Percentiles rank a stretch among this genome's conserved stretches.
Evolutionary conservation across 139 green algal species (phyloP).

Genomic region (Picochlorum sp.): DNA sequence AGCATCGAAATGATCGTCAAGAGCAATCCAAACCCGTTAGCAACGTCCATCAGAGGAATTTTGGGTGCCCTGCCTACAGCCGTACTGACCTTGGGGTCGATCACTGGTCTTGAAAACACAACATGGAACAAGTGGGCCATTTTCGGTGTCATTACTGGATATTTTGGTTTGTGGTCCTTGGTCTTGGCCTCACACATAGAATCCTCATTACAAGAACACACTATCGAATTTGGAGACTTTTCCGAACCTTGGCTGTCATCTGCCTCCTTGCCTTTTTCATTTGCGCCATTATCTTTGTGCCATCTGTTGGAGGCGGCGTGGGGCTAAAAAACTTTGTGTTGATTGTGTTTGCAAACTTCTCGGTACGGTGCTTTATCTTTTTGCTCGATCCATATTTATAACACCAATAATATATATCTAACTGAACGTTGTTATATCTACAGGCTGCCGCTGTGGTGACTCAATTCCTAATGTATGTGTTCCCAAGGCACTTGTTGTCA

Average conservation of each 20-base stretch:
- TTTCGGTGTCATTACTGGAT: constrained; percentile 29
- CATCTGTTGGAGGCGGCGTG: constrained; percentile 7
- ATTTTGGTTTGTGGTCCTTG: constrained; percentile 24
- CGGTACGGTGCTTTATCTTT: neutral
- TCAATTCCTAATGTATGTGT: constrained; percentile 26
- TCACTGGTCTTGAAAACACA: constrained; percentile 25
- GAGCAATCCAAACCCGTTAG: constrained; percentile 26
- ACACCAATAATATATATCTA: no score
- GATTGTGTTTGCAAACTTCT: constrained; percentile 38
- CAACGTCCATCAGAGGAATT: constrained; percentile 19
- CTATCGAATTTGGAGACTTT: constrained; percentile 29
- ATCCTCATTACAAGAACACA: constrained; percentile 20
- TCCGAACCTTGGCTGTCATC: constrained; percentile 16
- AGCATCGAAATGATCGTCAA: constrained; percentile 29
- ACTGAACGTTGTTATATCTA: neutral
- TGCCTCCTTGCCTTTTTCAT: constrained; percentile 20
- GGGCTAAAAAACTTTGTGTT: constrained; percentile 34
- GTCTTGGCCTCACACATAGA: constrained; percentile 8
- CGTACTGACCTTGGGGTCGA: constrained; percentile 20
- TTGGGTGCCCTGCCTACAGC: constrained; percentile 24
- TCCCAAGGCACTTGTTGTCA: constrained; percentile 10
- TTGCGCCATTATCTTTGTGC: constrained; percentile 28
- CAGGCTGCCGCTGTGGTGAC: neutral
- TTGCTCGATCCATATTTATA: no score
- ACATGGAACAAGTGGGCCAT: constrained; percentile 26